Conservation (phyloP, 2,329 filamentous ascomycete genomes). For the Beauveria rudraprayagi region DNA sequence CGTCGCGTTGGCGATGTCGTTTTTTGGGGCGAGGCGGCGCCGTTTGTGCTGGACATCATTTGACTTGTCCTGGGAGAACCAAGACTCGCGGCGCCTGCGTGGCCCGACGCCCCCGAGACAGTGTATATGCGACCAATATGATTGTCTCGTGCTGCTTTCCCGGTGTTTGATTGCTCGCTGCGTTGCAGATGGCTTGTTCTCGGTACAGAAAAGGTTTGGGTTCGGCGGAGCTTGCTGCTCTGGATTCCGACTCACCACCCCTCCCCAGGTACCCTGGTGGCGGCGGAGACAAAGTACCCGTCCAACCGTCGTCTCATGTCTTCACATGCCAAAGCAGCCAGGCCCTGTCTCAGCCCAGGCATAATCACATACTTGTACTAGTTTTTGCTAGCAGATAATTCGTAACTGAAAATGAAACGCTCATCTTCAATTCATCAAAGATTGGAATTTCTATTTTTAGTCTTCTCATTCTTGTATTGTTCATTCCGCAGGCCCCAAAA, state of each 20-base stretch:
- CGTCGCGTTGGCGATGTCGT: conserved; percentile 22
- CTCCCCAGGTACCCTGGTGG: not conserved
- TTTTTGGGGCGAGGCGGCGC: conserved; percentile 14
- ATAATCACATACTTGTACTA: not conserved
- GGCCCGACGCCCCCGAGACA: not conserved
- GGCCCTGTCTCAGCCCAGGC: not conserved
- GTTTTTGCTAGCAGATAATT: not conserved
- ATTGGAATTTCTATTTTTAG: conserved; percentile 6
- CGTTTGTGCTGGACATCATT: not conserved
- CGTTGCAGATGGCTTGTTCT: not conserved
- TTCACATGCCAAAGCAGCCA: conserved; percentile 9
- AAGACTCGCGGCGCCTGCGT: not conserved
- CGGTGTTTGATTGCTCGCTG: not conserved
- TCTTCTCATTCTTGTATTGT: not conserved
- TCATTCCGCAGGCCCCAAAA: not conserved
- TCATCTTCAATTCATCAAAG: not conserved
- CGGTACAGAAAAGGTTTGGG: not conserved
- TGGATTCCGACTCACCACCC: not conserved
- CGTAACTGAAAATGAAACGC: not conserved
- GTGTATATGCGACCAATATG: not conserved
- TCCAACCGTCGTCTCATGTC: not conserved
- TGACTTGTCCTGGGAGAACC: not conserved
- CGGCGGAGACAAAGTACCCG: not conserved
- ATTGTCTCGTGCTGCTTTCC: not conserved
- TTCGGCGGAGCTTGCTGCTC: not conserved